Base-by-base conservation (phyloP, 768 basidiomycete species). In the Cystobasidium onofrii region DNA sequence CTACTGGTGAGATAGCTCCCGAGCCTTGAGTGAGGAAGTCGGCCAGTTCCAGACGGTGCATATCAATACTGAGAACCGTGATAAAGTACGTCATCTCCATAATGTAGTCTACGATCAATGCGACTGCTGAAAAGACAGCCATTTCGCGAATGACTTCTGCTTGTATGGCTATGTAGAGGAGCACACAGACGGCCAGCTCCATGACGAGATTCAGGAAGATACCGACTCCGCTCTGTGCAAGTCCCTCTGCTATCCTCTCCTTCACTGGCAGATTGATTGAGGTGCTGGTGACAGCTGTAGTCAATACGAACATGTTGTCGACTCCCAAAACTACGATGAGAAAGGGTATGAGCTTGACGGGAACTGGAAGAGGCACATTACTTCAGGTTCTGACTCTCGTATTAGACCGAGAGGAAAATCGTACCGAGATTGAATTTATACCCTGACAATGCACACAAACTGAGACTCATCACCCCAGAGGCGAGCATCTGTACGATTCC, bases 51-150 rank as follows among this genome's bases (percentile, higher is more conserved):
- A 99, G 82, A 57, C 95, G 87, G 77, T 96, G 93, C 57, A 97
- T 88, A 83, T 99, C 95, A 77, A 99, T 96, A 0, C 92, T 92
- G 27, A 99, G 83, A 31, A 96, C 92, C 7, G 94, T 90, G 76
- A 94, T 84, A 82, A 95, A 97, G 83, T 97, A 95, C 0, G 92
- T 96, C 79, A 96, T 91, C 18, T 95, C 89, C 74, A 98, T 85
- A 83, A 94, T 95, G 92, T 92, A 98, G 80, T 98, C 94, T 18
- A 92, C 93, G 34, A 97, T 89, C 25, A 97, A 85, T 13, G 97
- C 92, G 27, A 97, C 92, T 54, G 92, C 88, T 0, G 92, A 92
- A 80, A 98, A 97, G 1, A 62, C 60, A 33, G 27, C 64, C 62
- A 55, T 67, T 36, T 63, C 74, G 9, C 39, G 20, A 33, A 70